A percentile compares a stretch with the other conserved stretches of the same genome.
Evolutionary conservation across 495 filamentous ascomycete genomes (phyloP).

Genomic region (Hyaloscypha hepaticicola): DNA sequence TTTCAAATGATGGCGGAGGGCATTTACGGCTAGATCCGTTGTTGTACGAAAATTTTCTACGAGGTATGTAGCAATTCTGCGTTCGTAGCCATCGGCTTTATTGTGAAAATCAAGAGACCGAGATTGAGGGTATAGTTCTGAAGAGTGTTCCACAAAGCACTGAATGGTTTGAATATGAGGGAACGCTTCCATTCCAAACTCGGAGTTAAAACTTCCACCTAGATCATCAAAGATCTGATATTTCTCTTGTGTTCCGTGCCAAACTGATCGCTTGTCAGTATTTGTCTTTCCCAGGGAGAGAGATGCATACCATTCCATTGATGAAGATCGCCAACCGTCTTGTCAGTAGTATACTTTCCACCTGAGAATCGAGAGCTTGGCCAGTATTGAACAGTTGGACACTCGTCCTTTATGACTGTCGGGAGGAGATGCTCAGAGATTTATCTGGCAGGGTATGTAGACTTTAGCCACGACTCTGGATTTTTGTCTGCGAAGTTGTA

Average conservation of each 20-base stretch:
- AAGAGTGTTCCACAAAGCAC: background rate
- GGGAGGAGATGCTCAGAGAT: constrained; percentile 16
- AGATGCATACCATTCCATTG: constrained; percentile 29
- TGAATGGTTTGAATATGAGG: constrained; percentile 14
- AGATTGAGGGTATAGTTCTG: constrained; percentile 9
- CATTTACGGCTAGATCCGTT: too few species aligned
- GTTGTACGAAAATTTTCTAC: constrained; percentile 10
- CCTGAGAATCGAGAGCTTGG: background rate
- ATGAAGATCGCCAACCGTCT: constrained; percentile 14
- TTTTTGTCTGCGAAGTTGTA: constrained; percentile 6
- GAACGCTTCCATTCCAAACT: constrained; percentile 8
- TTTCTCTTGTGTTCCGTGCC: background rate
- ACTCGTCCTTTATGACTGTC: background rate
- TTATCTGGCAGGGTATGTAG: constrained; percentile 8
- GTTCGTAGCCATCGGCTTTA: constrained; percentile 6
- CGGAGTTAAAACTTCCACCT: constrained; percentile 7
- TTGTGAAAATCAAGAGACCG: constrained; percentile 8
- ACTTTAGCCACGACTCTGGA: constrained; percentile 14
- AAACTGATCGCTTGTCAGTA: background rate
- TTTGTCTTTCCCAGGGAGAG: background rate
- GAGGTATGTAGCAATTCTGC: constrained; percentile 6
- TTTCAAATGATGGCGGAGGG: too few species aligned
- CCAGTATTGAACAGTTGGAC: constrained; percentile 3
- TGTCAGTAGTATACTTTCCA: constrained; percentile 5
- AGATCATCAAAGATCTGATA: constrained; percentile 4